Percentiles rank a stretch among this genome's conserved stretches.
Conservation (phyloP, 106 monocot genomes). For the Dactylorhiza incarnata region DNA sequence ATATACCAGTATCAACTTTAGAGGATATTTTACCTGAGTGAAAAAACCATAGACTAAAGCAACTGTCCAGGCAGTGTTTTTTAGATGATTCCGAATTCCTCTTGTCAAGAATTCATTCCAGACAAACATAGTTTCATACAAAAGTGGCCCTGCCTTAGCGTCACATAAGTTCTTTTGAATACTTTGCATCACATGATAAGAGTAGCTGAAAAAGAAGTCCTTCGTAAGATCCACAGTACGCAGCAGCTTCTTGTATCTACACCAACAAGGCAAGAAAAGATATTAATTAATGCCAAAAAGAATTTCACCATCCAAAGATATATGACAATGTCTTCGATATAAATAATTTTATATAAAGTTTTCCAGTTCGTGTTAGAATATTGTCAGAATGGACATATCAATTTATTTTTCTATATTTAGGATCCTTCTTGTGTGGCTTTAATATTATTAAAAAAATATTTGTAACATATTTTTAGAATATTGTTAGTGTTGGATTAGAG, state of each 20-base stretch:
- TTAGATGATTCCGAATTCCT: slow-evolving; percentile 58
- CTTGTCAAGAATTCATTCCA: slow-evolving; percentile 95
- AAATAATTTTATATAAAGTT: neutral
- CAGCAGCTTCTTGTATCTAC: slow-evolving; percentile 92
- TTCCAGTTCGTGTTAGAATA: too few relatives aligned
- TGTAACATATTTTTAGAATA: too few relatives aligned
- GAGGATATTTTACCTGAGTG: slow-evolving; percentile 52
- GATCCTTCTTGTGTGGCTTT: too few relatives aligned
- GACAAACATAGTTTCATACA: slow-evolving; percentile 93
- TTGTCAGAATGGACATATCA: too few relatives aligned
- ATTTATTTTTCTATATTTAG: too few relatives aligned
- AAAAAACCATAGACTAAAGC: slow-evolving; percentile 95
- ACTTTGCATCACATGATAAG: slow-evolving; percentile 86
- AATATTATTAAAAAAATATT: too few relatives aligned
- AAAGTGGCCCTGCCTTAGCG: slow-evolving; percentile 33
- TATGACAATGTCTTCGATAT: neutral
- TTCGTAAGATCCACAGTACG: slow-evolving; percentile 84
- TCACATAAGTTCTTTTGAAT: slow-evolving; percentile 78
- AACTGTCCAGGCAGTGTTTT: slow-evolving; percentile 83
- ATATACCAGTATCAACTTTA: neutral
- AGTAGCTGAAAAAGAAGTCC: slow-evolving; percentile 99
- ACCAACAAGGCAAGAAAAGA: slow-evolving; percentile 17
- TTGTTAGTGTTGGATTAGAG: too few relatives aligned
- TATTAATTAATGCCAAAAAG: neutral
- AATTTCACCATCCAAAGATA: neutral